Conservation (phyloP, 192 early-diverging fungal species). For the Coemansia sp. region DNA sequence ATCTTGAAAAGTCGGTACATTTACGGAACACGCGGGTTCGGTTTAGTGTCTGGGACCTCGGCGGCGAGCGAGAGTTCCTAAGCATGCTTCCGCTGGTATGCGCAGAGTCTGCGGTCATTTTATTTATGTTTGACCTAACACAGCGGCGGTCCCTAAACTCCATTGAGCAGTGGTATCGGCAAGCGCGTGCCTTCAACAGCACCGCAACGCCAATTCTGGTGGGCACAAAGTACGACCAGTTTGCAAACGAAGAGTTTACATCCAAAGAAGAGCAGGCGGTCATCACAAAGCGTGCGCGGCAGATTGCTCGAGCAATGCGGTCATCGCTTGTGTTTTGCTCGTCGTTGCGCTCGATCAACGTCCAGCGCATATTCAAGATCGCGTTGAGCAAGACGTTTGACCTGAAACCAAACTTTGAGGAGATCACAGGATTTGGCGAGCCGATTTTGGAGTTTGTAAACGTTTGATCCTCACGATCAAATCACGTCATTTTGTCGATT, state of each 20-base stretch:
- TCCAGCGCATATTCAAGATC: conserved; percentile 98
- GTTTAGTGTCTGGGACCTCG: conserved; percentile 97
- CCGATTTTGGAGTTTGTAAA: conserved; percentile 84
- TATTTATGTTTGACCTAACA: conserved; percentile 96
- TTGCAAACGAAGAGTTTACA: conserved; percentile 62
- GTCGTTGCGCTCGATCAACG: conserved; percentile 90
- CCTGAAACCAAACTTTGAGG: conserved; percentile 87
- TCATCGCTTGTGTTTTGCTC: conserved; percentile 94
- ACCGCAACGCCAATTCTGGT: conserved; percentile 92
- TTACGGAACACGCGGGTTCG: conserved; percentile 90
- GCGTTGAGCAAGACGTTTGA: conserved; percentile 92
- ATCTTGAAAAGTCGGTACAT: conserved; percentile 94
- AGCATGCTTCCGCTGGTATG: conserved; percentile 97
- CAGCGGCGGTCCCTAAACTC: conserved; percentile 88
- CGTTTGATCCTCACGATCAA: conserved; percentile 7
- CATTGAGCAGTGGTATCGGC: conserved; percentile 96
- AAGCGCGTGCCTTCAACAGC: conserved; percentile 94
- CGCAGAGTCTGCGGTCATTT: conserved; percentile 90
- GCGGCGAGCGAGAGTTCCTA: conserved; percentile 94
- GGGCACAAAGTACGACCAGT: conserved; percentile 96
- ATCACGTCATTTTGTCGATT: too few species aligned
- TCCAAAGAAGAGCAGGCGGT: conserved; percentile 88
- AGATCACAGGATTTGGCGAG: conserved; percentile 85
- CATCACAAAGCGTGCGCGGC: conserved; percentile 88
- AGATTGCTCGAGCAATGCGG: conserved; percentile 90